These are phyloP conservation scores for Elsinoe perseae DNA, from an alignment of 2,329 filamentous ascomycete genomes.

Conservation along the genomic window DNA sequence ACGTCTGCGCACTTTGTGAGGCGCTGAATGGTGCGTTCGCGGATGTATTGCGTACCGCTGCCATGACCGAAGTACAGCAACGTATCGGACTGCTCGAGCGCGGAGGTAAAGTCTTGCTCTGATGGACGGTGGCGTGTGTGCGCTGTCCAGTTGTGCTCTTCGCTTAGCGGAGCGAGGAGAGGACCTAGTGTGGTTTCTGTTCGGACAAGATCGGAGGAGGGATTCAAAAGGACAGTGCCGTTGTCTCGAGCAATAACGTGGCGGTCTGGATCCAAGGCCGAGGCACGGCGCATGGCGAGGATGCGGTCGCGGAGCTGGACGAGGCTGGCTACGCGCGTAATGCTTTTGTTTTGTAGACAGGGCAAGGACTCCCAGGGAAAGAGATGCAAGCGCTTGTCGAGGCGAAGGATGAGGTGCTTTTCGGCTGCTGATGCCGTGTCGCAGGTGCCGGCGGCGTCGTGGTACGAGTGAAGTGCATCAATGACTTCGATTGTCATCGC, in stretches of 20 bases:
- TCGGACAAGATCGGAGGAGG: constrained; percentile 69
- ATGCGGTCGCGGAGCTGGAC: constrained; percentile 73
- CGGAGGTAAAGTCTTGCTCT: constrained; percentile 67
- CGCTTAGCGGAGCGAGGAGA: constrained; percentile 45
- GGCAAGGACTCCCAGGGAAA: constrained; percentile 97
- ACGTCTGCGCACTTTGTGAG: constrained; percentile 41
- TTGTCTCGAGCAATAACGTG: constrained; percentile 45
- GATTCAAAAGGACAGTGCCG: constrained; percentile 81
- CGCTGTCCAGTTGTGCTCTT: constrained; percentile 50
- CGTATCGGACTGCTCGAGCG: constrained; percentile 59
- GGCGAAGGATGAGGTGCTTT: constrained; percentile 74
- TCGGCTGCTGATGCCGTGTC: constrained; percentile 21
- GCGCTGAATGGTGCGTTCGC: constrained; percentile 70
- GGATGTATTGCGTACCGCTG: constrained; percentile 88
- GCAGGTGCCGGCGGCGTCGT: constrained; percentile 42
- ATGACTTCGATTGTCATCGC: constrained; percentile 78
- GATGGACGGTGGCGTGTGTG: constrained; percentile 62
- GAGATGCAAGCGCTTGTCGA: constrained; percentile 82
- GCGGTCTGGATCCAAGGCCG: constrained; percentile 21
- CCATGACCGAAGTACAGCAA: constrained; percentile 95
- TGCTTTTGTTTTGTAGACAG: constrained; percentile 68
- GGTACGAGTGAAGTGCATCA: constrained; percentile 74
- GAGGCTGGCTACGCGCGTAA: constrained; percentile 83
- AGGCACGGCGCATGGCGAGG: constrained; percentile 41
- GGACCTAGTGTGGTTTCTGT: constrained; percentile 70